These are phyloP conservation scores for Pseudotsuga menziesii DNA, from an alignment of 75 land plant genomes.

Conservation along the genomic window DNA sequence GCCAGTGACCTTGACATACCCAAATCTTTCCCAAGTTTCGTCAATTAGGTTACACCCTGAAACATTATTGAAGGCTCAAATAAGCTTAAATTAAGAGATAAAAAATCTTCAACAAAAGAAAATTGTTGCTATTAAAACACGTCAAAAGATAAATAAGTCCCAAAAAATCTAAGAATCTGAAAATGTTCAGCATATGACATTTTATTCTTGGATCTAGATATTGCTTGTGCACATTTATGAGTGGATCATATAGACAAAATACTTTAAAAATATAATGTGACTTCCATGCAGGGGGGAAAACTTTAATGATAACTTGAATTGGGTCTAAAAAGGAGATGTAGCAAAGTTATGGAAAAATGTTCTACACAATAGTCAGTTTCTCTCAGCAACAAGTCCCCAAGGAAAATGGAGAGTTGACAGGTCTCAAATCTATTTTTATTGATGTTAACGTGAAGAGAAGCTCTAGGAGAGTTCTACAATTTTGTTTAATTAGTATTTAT, in stretches of 20 bases:
- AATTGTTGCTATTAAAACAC: neutral
- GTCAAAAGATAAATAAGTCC: neutral
- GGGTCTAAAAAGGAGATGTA: neutral
- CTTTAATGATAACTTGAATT: neutral
- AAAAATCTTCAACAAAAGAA: neutral
- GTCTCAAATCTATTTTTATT: neutral
- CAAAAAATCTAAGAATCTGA: neutral
- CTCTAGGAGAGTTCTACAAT: neutral
- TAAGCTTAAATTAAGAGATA: neutral
- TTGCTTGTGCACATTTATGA: neutral
- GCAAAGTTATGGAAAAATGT: neutral
- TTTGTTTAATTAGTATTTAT: too few relatives aligned
- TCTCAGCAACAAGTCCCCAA: neutral
- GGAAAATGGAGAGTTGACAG: neutral
- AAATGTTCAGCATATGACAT: neutral
- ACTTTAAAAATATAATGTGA: neutral
- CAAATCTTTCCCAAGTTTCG: constrained; percentile 77
- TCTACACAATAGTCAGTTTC: neutral
- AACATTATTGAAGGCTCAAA: neutral
- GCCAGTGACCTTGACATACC: constrained; percentile 68
- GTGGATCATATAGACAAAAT: neutral
- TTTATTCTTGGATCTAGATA: neutral
- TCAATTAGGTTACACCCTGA: constrained; percentile 82
- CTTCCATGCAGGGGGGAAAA: neutral
- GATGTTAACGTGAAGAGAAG: neutral